These are phyloP conservation scores for Aspergillus sp. DNA, from an alignment of 2,329 filamentous ascomycete genomes.

Conservation along the genomic window DNA sequence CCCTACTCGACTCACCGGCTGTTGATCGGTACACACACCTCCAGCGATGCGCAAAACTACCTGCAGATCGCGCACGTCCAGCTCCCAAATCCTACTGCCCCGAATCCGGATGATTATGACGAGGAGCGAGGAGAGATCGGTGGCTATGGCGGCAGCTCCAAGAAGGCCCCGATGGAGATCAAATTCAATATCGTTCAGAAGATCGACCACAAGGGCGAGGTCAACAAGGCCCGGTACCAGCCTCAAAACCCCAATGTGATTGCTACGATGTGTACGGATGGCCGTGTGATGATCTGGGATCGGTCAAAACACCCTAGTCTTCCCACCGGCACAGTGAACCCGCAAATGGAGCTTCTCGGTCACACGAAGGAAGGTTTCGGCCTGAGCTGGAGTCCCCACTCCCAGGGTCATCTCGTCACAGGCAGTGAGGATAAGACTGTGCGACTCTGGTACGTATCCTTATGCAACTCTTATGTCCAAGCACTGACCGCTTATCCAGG, in stretches of 20 bases:
- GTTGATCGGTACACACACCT: constrained; percentile 92
- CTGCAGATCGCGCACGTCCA: constrained; percentile 93
- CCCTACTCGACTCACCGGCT: constrained; percentile 85
- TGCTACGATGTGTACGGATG: constrained; percentile 85
- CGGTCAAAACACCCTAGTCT: constrained; percentile 85
- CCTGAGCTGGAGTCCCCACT: constrained; percentile 85
- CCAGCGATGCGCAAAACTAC: constrained; percentile 80
- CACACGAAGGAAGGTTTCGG: constrained; percentile 90
- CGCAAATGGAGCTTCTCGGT: constrained; percentile 80
- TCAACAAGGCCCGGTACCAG: constrained; percentile 98
- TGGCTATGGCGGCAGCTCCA: constrained; percentile 73
- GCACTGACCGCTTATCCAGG: constrained; percentile 46
- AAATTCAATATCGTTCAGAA: constrained; percentile 92
- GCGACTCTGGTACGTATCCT: constrained; percentile 71
- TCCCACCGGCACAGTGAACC: constrained; percentile 71
- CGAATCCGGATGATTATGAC: constrained; percentile 82
- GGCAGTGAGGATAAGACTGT: constrained; percentile 93
- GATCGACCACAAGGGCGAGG: constrained; percentile 93
- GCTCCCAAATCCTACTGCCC: constrained; percentile 72
- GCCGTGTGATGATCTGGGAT: constrained; percentile 89
- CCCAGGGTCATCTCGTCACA: constrained; percentile 77
- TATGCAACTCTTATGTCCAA: not conserved
- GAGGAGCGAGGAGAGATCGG: constrained; percentile 91
- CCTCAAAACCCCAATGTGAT: constrained; percentile 97
- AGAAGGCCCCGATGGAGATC: constrained; percentile 68